Evolutionary conservation across 345 rosid species (phyloP), one percentile per base, ranked within the genome.

Genomic region (Euphorbia tirucalli): DNA sequence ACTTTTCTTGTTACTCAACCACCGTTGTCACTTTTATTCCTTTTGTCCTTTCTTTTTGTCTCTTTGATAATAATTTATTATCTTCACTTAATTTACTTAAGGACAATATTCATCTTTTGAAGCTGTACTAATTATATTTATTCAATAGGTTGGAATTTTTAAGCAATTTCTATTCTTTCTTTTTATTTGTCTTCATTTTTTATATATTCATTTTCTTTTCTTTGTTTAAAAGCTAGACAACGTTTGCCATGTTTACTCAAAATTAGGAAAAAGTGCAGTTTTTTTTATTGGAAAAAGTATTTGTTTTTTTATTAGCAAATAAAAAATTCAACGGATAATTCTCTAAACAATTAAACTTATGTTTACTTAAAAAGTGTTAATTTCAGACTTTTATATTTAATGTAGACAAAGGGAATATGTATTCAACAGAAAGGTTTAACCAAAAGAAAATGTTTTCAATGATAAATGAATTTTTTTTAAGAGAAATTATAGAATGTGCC

Each of bases 1-100:
- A 74, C 72, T 48, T 67, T 59, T 59, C 72, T 68, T 74, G 68
- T 35, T 0, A 8, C 37, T 22, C 50, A 66, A 58, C 61, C 66
- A 66, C 66, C 44, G 50, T 57, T 66, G 71, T 66, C 18, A 24
- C 32, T 41, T 46, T 58, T 24, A 7, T 10, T 44, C 37, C 22
- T 56, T 73, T 44, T 30, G 24, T 37, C 65, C 50, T 27, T 16
- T 55, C 1, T 61, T 52, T 31, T 52, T 50, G 41, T 61, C 74
- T 14, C 15, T 70, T 22, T 24, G 21, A 24, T 9, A 25, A 11
- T 31, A 32, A 22, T 21, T 46, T 43, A 25, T 59, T 10, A 15
- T 25, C 18, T 57, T 11, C 6, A 57, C 4, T 59, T 59, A 59
- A 28, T 59, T 61, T 37, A 41, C 14, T 21, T 39, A n/a, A 24